These are phyloP conservation scores for Arachis hypogaea DNA, from an alignment of 306 rosid genomes.

Conservation along the genomic window DNA sequence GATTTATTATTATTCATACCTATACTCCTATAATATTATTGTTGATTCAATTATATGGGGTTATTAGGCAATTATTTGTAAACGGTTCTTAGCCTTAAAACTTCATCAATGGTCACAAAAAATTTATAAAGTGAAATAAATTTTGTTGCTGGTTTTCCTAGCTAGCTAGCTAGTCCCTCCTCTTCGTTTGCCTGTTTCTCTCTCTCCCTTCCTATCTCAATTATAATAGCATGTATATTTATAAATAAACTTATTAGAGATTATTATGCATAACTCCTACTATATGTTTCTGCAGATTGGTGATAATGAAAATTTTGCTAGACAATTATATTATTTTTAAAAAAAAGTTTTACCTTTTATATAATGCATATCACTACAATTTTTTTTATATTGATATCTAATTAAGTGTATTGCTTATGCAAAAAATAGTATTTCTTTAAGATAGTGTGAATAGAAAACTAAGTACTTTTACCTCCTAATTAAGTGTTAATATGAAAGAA, in stretches of 20 bases:
- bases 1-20: not conserved
- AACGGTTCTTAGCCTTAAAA: slow-evolving; percentile 40
- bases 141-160: slow-evolving; percentile 65
- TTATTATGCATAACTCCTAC: not conserved
- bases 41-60: slow-evolving; percentile 20
- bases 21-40: slow-evolving; percentile 1
- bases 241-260: not conserved
- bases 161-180: not conserved
- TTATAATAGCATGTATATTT: too few relatives aligned
- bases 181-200: slow-evolving; percentile 23
- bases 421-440: too few relatives aligned
- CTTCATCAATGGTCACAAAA: slow-evolving; percentile 30
- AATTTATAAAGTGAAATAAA: slow-evolving; percentile 42
- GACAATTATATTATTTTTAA: too few relatives aligned
- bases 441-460: too few relatives aligned
- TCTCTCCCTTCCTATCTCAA: not conserved
- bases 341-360: too few relatives aligned
- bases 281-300: slow-evolving; percentile 21
- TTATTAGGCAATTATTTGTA: slow-evolving; percentile 25
- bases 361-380: too few relatives aligned
- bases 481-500: not conserved
- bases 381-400: too few relatives aligned
- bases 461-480: too few relatives aligned
- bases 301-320: not conserved
- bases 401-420: too few relatives aligned